These are phyloP conservation scores for Podila epicladia DNA, from an alignment of 192 early-diverging fungal species.

Conservation along the genomic window DNA sequence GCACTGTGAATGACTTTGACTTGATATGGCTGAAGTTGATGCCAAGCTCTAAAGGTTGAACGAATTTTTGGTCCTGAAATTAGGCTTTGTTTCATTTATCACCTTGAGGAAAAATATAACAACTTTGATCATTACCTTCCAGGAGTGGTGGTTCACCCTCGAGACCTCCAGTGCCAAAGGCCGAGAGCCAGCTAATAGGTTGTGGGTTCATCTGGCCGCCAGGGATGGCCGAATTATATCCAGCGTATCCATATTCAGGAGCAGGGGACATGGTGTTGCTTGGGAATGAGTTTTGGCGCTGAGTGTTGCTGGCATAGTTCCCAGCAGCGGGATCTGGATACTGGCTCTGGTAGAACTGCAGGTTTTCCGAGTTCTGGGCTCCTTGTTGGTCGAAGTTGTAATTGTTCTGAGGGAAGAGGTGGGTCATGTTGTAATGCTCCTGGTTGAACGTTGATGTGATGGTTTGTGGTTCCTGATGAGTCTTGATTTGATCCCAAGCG, in stretches of 20 bases:
- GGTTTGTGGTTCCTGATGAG: neutral
- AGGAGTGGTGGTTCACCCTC: conserved; percentile 93
- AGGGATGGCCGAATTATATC: conserved; percentile 30
- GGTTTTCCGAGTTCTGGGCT: conserved; percentile 49
- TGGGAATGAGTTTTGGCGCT: conserved; percentile 42
- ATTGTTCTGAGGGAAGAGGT: conserved; percentile 30
- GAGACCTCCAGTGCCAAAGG: conserved; percentile 93
- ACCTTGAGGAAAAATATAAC: neutral
- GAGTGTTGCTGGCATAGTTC: conserved; percentile 25
- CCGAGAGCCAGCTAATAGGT: conserved; percentile 53
- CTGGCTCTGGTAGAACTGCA: conserved; percentile 64
- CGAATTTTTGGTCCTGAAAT: conserved; percentile 1
- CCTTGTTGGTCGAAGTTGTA: conserved; percentile 39
- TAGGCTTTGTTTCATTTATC: neutral
- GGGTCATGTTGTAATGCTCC: conserved; percentile 14
- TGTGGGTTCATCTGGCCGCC: conserved; percentile 46
- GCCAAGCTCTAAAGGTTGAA: conserved; percentile 78
- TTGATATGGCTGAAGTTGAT: conserved; percentile 95
- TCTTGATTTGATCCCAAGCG: neutral
- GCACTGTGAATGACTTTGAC: conserved; percentile 84
- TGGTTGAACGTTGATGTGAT: conserved; percentile 3
- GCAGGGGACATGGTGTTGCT: conserved; percentile 32
- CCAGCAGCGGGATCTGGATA: conserved; percentile 57
- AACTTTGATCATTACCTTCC: conserved; percentile 64
- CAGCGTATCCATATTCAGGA: conserved; percentile 37